Percentiles rank a stretch among this genome's conserved stretches.
Conservation (phyloP, 2,329 filamentous ascomycete genomes). For the Pestalotiopsis sp. region DNA sequence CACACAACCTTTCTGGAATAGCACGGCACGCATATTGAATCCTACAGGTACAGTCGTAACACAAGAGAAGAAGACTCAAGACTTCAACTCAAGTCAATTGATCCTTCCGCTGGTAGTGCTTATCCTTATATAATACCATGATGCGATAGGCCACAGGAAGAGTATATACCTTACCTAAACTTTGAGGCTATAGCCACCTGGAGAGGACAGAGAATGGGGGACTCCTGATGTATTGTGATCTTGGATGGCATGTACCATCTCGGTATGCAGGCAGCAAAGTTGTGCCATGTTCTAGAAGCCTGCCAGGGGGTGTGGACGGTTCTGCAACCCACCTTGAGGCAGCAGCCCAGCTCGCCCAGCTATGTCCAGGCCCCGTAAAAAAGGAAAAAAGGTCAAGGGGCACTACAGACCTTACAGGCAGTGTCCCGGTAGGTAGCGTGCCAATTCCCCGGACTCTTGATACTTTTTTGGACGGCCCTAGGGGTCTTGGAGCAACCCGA, state of each 20-base stretch:
- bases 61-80: background rate
- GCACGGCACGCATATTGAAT: background rate
- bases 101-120: background rate
- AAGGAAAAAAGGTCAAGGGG: background rate
- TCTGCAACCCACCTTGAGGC: background rate
- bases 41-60: background rate
- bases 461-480: background rate
- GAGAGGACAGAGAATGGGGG: too few species aligned
- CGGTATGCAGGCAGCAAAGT: background rate
- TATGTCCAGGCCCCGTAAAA: background rate
- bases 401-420: background rate
- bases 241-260: too few species aligned
- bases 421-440: background rate
- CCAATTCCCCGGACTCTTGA: slow-evolving; percentile 6
- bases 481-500: slow-evolving; percentile 2
- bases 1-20: background rate
- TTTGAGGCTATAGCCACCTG: too few species aligned
- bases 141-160: background rate
- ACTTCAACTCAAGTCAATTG: background rate
- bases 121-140: background rate
- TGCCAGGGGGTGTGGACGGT: background rate
- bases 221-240: too few species aligned
- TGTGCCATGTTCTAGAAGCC: background rate
- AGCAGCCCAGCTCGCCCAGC: background rate
- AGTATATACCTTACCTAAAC: background rate